A percentile compares a stretch with the other conserved stretches of the same genome.
These are phyloP conservation scores for Blastobotrys raffinosifermentans DNA, from an alignment of 1,139 yeast species.

Conservation along the genomic window DNA sequence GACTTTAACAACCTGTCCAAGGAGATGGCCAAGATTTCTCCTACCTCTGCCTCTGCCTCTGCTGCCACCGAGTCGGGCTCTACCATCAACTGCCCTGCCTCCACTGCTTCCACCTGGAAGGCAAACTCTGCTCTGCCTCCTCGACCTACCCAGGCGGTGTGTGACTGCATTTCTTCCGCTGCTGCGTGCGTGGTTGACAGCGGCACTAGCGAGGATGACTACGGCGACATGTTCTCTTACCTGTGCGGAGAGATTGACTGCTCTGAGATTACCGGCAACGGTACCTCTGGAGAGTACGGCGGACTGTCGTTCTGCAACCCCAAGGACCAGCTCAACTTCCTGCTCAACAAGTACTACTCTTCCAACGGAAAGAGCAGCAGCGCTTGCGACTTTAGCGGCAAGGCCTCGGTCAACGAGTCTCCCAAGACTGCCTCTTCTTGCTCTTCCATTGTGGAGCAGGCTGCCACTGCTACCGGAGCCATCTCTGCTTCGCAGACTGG, in stretches of 20 bases:
- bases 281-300: slow-evolving; percentile 71
- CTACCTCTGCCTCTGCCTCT: slow-evolving; percentile 51
- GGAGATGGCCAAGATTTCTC: slow-evolving; percentile 48
- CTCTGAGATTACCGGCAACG: slow-evolving; percentile 47
- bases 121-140: slow-evolving; percentile 59
- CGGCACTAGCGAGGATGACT: slow-evolving; percentile 43
- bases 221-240: slow-evolving; percentile 47
- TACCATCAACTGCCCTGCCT: slow-evolving; percentile 46
- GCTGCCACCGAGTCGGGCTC: slow-evolving; percentile 43
- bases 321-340: slow-evolving; percentile 57
- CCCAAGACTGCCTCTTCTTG: slow-evolving; percentile 60
- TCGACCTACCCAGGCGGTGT: slow-evolving; percentile 55
- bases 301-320: slow-evolving; percentile 54
- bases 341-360: slow-evolving; percentile 55
- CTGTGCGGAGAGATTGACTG: slow-evolving; percentile 41
- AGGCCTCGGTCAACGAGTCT: slow-evolving; percentile 61
- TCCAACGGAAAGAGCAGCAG: slow-evolving; percentile 38
- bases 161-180: slow-evolving; percentile 50
- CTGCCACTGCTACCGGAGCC: slow-evolving; percentile 24
- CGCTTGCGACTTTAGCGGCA: slow-evolving; percentile 63
- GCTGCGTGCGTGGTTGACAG: slow-evolving; percentile 47
- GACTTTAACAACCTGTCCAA: slow-evolving; percentile 52
- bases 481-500: slow-evolving; percentile 25
- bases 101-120: slow-evolving; percentile 44
- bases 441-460: slow-evolving; percentile 38